Percentiles rank a stretch among this genome's conserved stretches.
phyloP scores from a whole-genome alignment of 139 green algal species.

The Choricystis sp. region DNA sequence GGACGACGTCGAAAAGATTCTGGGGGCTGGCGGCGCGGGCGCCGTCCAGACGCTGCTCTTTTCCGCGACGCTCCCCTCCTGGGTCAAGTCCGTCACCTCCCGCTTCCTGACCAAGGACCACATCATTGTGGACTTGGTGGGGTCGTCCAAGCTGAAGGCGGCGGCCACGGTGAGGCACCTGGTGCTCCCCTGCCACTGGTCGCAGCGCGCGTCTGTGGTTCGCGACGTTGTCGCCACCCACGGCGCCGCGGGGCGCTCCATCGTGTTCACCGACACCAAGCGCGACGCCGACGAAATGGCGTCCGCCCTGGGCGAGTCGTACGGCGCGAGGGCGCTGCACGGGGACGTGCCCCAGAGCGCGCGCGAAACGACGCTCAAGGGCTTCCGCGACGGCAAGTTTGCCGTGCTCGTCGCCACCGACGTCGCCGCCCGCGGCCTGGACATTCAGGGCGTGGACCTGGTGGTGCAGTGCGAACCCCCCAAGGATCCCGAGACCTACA shows the following conservation, averaged over 20 bases:
- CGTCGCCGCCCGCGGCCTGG: slow-evolving; percentile 90
- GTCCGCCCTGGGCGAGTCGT: slow-evolving; percentile 31
- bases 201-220: slow-evolving; percentile 41
- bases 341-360: slow-evolving; percentile 81
- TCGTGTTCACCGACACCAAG: slow-evolving; percentile 97
- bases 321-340: slow-evolving; percentile 62
- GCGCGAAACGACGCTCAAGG: slow-evolving; percentile 26
- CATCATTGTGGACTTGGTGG: slow-evolving; percentile 80
- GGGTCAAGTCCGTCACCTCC: slow-evolving; percentile 80
- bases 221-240: slow-evolving; percentile 67
- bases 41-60: slow-evolving; percentile 94
- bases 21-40: slow-evolving; percentile 33
- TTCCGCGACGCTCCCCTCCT: slow-evolving; percentile 83
- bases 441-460: slow-evolving; percentile 91
- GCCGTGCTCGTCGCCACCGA: slow-evolving; percentile 94
- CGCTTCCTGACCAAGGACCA: slow-evolving; percentile 63
- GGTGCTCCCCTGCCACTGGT: slow-evolving; percentile 80
- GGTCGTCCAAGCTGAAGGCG: slow-evolving; percentile 73
- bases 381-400: slow-evolving; percentile 50
- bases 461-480: slow-evolving; percentile 75
- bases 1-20: slow-evolving; percentile 96
- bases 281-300: slow-evolving; percentile 73
- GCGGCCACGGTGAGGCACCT: slow-evolving; percentile 73
- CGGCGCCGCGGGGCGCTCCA: slow-evolving; percentile 59
- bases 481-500: slow-evolving; percentile 84